Evolutionary conservation across 2,329 filamentous ascomycete genomes (phyloP).

Genomic region (Tolypocladium tropicale): DNA sequence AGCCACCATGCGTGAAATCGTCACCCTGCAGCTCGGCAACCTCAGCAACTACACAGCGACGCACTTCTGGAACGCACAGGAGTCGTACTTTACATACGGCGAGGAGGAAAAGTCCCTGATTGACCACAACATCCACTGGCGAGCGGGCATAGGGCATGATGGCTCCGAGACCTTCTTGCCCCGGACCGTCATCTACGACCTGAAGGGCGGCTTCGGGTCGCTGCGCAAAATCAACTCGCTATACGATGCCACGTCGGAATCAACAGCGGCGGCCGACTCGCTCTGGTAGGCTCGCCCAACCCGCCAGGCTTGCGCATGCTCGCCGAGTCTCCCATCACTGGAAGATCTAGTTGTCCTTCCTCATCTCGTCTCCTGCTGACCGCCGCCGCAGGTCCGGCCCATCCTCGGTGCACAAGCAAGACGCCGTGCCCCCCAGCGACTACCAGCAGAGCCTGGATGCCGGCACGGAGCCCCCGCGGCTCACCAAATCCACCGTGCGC

Average conservation of each 20-base stretch:
- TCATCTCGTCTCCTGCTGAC: not conserved
- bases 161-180: constrained; percentile 88
- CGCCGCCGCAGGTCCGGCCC: constrained; percentile 46
- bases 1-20: constrained; percentile 73
- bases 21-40: constrained; percentile 88
- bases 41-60: constrained; percentile 88
- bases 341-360: not conserved
- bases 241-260: constrained; percentile 47
- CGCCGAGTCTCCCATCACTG: not conserved
- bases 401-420: constrained; percentile 57
- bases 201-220: constrained; percentile 88
- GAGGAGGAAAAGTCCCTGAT: constrained; percentile 25
- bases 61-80: constrained; percentile 98
- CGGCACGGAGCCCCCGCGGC: constrained; percentile 53
- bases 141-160: constrained; percentile 70
- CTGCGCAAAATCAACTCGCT: constrained; percentile 80
- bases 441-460: constrained; percentile 75
- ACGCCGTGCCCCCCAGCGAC: constrained; percentile 55
- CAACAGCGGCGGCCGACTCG: constrained; percentile 17
- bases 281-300: constrained; percentile 20
- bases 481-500: constrained; percentile 63
- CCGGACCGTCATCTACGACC: constrained; percentile 83
- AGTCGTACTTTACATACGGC: constrained; percentile 93
- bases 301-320: not conserved
- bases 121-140: constrained; percentile 66